phyloP scores from a whole-genome alignment of 179 eudicot genomes.

The Monotropa hypopitys region DNA sequence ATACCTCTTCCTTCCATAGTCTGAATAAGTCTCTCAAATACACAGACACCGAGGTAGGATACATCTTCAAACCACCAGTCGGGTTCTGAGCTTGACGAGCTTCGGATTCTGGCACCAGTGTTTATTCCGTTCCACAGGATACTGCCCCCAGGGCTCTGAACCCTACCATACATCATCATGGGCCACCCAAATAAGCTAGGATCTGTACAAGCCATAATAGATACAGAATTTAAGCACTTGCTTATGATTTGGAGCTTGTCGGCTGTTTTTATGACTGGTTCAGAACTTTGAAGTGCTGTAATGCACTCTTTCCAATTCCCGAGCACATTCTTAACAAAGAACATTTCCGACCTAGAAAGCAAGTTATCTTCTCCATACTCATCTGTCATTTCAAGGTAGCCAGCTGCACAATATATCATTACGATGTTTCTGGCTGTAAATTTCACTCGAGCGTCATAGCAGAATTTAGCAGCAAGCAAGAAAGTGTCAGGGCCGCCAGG shows the following conservation, averaged over 20 bases:
- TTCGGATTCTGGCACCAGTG: slow-evolving; percentile 82
- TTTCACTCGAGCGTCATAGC: slow-evolving; percentile 57
- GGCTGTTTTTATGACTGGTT: slow-evolving; percentile 36
- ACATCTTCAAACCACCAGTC: slow-evolving; percentile 97
- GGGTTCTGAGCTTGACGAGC: slow-evolving; percentile 61
- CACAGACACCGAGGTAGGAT: slow-evolving; percentile 49
- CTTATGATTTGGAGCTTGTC: slow-evolving; percentile 47
- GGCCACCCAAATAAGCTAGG: slow-evolving; percentile 98
- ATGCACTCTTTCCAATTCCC: slow-evolving; percentile 81
- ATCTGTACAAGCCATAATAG: slow-evolving; percentile 89
- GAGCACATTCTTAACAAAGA: slow-evolving; percentile 58
- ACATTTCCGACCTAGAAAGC: slow-evolving; percentile 42
- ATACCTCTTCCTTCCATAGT: slow-evolving; percentile 69
- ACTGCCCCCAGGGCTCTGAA: slow-evolving; percentile 97
- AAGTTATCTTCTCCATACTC: slow-evolving; percentile 76
- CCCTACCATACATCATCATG: slow-evolving; percentile 91
- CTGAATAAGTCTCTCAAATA: slow-evolving; percentile 58
- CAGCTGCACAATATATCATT: slow-evolving; percentile 59
- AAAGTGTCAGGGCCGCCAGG: slow-evolving; percentile 74
- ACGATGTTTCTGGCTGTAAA: slow-evolving; percentile 60
- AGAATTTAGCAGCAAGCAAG: slow-evolving; percentile 63
- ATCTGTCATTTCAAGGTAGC: slow-evolving; percentile 81
- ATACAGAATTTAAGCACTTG: slow-evolving; percentile 55
- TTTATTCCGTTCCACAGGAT: slow-evolving; percentile 93
- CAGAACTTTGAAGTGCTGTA: slow-evolving; percentile 67